Evolutionary conservation across 2,329 filamentous ascomycete genomes (phyloP), one percentile per base, ranked within the genome.

Genomic region (Colletotrichum tofieldiae): DNA sequence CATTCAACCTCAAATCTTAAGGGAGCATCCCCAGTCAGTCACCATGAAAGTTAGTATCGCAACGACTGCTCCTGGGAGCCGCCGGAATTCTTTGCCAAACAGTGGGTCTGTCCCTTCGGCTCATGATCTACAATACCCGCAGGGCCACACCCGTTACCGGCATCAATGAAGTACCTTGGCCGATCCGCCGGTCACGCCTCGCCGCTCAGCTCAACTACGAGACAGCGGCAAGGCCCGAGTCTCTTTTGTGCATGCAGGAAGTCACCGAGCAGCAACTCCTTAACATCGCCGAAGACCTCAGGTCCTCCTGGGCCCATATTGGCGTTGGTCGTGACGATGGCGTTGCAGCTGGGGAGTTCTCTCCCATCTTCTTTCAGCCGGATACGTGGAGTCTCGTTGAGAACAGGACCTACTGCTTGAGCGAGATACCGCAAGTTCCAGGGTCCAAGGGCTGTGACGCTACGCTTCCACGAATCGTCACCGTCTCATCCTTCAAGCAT

Each of bases 301-400:
- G 84, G 29, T 23, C 75, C 3, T 74, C 71, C 45, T 91, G 89
- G 89, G 75, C 81, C 5, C 85, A 86, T 73, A 82, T 91, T 63
- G 90, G 90, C 16, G 85, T 90, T 3, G 89, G 88, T 14, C 84
- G 90, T 29, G 86, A 90, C 58, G 88, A 91, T 78, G 92, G 92
- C 29, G 82, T 84, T 41, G 76, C 85, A 37, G 83, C 82, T 1
- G 92, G 92, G 56, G 93, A 94, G 81, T 93, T 92, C 80, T 90
- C 88, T 1, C 91, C 92, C 2, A 91, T 94, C 74, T 84, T 94
- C 75, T 94, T 92, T 78, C 86, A 74, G 26, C 72, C 86, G 79
- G 85, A 75, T 75, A 76, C 86, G 11, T 92, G 89, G 88, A 77
- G 84, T 11, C 80, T 91, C 3, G 77, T 83, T 29, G 77, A 83